phyloP scores from a whole-genome alignment of 352 stramenopile species.

The Globisporangium iwayamae region DNA sequence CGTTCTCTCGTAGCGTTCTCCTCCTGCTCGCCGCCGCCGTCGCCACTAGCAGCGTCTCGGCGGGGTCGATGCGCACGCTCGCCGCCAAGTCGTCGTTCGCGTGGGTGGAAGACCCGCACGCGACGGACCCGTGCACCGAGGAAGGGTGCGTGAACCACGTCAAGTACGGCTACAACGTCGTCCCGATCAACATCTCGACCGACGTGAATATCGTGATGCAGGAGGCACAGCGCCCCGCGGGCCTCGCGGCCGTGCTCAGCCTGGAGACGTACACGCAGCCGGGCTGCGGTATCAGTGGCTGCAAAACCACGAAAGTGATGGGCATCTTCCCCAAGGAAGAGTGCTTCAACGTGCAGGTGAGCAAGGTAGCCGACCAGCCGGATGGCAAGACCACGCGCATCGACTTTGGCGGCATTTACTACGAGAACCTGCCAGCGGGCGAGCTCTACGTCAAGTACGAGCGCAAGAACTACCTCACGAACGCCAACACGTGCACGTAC shows the following conservation, averaged over 20 bases:
- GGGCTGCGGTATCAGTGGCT: slow-evolving; percentile 43
- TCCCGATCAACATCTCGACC: slow-evolving; percentile 34
- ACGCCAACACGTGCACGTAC: slow-evolving; percentile 40
- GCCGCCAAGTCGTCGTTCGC: slow-evolving; percentile 24
- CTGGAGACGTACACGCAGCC: slow-evolving; percentile 48
- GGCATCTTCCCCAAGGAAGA: slow-evolving; percentile 36
- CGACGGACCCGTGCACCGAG: slow-evolving; percentile 32
- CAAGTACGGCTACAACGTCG: slow-evolving; percentile 48
- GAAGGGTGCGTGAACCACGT: slow-evolving; percentile 42
- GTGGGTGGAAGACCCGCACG: slow-evolving; percentile 42
- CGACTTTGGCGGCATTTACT: slow-evolving; percentile 58
- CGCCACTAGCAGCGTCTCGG: neutral
- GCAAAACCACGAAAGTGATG: slow-evolving; percentile 27
- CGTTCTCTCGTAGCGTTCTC: neutral
- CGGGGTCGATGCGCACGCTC: slow-evolving; percentile 10
- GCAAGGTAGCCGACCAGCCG: slow-evolving; percentile 29
- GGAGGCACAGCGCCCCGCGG: slow-evolving; percentile 27
- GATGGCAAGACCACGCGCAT: slow-evolving; percentile 34
- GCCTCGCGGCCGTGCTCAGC: slow-evolving; percentile 33
- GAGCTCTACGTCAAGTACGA: slow-evolving; percentile 60
- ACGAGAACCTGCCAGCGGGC: slow-evolving; percentile 42
- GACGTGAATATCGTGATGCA: slow-evolving; percentile 37
- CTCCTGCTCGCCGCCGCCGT: neutral
- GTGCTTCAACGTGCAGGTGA: slow-evolving; percentile 40
- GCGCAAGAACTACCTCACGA: slow-evolving; percentile 45